Evolutionary conservation across 2,329 filamentous ascomycete species (phyloP).

Genomic region (Trichoderma polysporum): DNA sequence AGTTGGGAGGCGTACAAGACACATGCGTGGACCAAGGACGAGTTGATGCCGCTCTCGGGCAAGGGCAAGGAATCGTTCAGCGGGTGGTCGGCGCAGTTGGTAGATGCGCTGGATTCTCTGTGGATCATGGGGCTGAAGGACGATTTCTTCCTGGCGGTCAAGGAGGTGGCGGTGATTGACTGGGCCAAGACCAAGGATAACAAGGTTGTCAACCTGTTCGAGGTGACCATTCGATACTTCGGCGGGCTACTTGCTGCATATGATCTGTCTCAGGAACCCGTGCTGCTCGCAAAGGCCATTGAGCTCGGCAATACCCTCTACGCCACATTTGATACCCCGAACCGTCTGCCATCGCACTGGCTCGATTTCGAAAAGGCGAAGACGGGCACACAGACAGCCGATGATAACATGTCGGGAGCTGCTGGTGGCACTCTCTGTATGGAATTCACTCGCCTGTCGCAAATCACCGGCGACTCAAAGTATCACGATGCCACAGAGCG

Average conservation of each 20-base stretch:
- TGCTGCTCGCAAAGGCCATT: conserved; percentile 50
- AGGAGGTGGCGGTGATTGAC: conserved; percentile 51
- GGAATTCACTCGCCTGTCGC: conserved; percentile 73
- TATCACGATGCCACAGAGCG: conserved; percentile 75
- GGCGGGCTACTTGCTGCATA: conserved; percentile 54
- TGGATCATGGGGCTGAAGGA: conserved; percentile 59
- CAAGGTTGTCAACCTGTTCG: conserved; percentile 56
- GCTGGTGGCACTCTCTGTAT: conserved; percentile 65
- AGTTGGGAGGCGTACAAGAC: conserved; percentile 54
- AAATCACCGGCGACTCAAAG: conserved; percentile 69
- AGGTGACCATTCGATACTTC: conserved; percentile 59
- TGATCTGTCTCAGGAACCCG: conserved; percentile 48
- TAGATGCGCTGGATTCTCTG: conserved; percentile 59
- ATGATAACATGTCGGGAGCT: conserved; percentile 42
- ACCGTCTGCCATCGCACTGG: conserved; percentile 49
- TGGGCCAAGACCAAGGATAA: conserved; percentile 48
- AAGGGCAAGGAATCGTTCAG: conserved; percentile 49
- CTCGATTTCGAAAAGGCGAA: conserved; percentile 46
- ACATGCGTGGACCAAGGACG: conserved; percentile 57
- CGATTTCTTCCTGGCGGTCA: conserved; percentile 55
- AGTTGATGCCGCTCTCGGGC: conserved; percentile 52
- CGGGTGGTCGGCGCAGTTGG: conserved; percentile 58
- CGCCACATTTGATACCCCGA: conserved; percentile 54
- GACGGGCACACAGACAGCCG: conserved; percentile 38
- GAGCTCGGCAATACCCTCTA: conserved; percentile 57